phyloP scores from a whole-genome alignment of 306 rosid species.

The Macrotyloma uniflorum region DNA sequence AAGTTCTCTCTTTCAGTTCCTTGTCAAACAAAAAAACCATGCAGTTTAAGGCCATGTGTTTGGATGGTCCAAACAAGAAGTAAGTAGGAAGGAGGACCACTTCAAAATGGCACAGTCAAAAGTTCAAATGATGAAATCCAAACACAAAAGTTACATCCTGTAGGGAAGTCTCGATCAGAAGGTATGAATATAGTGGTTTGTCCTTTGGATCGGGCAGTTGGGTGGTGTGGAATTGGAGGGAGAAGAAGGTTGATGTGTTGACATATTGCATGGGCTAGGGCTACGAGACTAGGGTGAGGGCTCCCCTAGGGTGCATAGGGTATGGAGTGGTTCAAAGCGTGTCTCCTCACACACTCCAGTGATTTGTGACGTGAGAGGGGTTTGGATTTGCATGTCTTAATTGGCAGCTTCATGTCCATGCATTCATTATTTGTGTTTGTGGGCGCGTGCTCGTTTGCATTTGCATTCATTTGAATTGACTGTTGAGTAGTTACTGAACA shows the following conservation, averaged over 20 bases:
- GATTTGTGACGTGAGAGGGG: slow-evolving; percentile 10
- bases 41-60: slow-evolving; percentile 15
- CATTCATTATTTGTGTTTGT: background rate
- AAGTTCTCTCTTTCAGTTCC: background rate
- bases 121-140: too few relatives aligned
- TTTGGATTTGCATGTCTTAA: background rate
- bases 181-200: too few relatives aligned
- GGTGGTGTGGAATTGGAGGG: slow-evolving; percentile 26
- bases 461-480: background rate
- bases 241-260: background rate
- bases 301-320: slow-evolving; percentile 18
- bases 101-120: too few relatives aligned
- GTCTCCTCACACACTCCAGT: slow-evolving; percentile 5
- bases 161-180: too few relatives aligned
- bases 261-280: slow-evolving; percentile 1
- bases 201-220: slow-evolving; percentile 6
- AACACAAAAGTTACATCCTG: too few relatives aligned
- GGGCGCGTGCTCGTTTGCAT: slow-evolving; percentile 34
- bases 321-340: slow-evolving; percentile 20
- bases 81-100: slow-evolving; percentile 36
- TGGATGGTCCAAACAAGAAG: slow-evolving; percentile 45
- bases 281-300: slow-evolving; percentile 37
- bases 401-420: background rate
- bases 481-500: background rate
- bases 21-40: background rate